Evolutionary conservation across 371 early-diverging fungal genomes (phyloP), one percentile per base, ranked within the genome.

Genomic region (Apophysomyces ossiformis): DNA sequence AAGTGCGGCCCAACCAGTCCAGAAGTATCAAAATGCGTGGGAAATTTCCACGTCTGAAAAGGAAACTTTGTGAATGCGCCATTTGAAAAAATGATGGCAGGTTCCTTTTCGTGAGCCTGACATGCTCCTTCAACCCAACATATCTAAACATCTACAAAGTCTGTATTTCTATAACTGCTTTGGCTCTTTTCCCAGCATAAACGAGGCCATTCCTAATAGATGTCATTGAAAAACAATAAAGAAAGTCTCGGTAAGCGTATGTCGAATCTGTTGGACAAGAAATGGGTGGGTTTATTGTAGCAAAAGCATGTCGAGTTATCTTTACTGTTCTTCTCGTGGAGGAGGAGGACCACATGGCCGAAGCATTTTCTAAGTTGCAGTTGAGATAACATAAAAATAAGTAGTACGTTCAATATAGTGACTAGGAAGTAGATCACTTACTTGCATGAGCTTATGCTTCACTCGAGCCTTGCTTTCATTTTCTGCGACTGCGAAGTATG

Each of bases 401-500:
- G 58, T 16, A 9, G 50, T 26, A 11, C n/a, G 16, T 5, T 37
- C 1, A 15, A 15, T 37, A 26, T 15, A 16, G 61, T 26, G 7
- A 50, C 5, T 7, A 37, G 1, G n/a, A 41, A 41, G 41, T 41
- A 13, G 41, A 41, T 41, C 41, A 8, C 65, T 68, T 78, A 92
- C 93, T 87, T 93, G 89, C 45, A 92, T 63, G 58, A 92, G 69
- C 45, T 91, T 91, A 69, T 82, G 82, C 68, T 89, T 88, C 54
- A 89, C 85, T 43, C 96, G 78, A 12, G 89, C 92, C 38, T 89
- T 86, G 63, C 88, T 86, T 70, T 96, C 95, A 73, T 93, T 93
- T 75, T 95, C 93, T 3, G 94, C 93, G 13, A 95, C 87, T 16
- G 94, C 87, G 70, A 93, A 85, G 74, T 92, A 93, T 16, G 89